These are phyloP conservation scores for Ophiosphaerella herpotricha DNA, from an alignment of 2,329 filamentous ascomycete species.

Conservation along the genomic window DNA sequence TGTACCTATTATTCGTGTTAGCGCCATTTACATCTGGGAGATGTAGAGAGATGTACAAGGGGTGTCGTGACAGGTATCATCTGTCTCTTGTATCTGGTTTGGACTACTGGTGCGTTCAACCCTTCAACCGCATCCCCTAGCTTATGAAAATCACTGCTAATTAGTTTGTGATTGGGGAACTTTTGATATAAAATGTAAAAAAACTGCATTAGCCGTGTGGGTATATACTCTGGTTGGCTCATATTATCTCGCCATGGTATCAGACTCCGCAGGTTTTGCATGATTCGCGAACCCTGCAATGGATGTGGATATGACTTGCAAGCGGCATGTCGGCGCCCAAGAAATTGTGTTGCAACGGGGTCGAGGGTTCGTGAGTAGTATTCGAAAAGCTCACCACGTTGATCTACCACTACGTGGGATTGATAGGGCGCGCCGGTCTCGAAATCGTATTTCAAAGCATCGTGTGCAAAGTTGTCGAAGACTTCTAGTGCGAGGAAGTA, in stretches of 20 bases:
- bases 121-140: slow-evolving; percentile 83
- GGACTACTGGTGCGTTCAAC: slow-evolving; percentile 91
- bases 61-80: slow-evolving; percentile 91
- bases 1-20: slow-evolving; percentile 68
- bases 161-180: slow-evolving; percentile 86
- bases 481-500: slow-evolving; percentile 98
- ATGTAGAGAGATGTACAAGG: slow-evolving; percentile 65
- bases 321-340: slow-evolving; percentile 82
- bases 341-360: slow-evolving; percentile 78
- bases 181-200: slow-evolving; percentile 86
- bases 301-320: slow-evolving; percentile 64
- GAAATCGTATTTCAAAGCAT: slow-evolving; percentile 88
- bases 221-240: slow-evolving; percentile 87
- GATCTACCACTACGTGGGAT: slow-evolving; percentile 84
- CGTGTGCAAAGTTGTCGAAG: slow-evolving; percentile 97
- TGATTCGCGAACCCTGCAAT: slow-evolving; percentile 58
- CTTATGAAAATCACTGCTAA: slow-evolving; percentile 88
- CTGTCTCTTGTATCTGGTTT: slow-evolving; percentile 84
- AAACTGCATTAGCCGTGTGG: slow-evolving; percentile 93
- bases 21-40: not conserved
- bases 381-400: slow-evolving; percentile 87
- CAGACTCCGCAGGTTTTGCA: slow-evolving; percentile 65
- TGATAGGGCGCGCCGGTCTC: slow-evolving; percentile 82
- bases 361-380: slow-evolving; percentile 85
- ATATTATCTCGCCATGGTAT: slow-evolving; percentile 77